Evolutionary conservation across 2,329 filamentous ascomycete genomes (phyloP), one percentile per base, ranked within the genome.

Genomic region (Herpotrichia juniperi): DNA sequence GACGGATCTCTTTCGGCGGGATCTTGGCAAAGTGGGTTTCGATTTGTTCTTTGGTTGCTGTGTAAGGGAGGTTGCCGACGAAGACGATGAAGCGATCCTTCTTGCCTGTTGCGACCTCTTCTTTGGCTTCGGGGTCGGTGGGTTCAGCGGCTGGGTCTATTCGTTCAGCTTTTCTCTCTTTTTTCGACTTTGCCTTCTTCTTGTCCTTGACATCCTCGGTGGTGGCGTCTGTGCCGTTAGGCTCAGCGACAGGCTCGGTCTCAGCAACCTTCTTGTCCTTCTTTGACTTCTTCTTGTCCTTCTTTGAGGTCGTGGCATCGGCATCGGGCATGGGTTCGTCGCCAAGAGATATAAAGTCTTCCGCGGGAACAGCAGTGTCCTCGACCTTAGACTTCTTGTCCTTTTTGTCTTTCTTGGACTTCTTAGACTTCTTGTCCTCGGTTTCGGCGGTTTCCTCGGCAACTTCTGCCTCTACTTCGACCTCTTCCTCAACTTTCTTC

Each of bases 31-130:
- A 97, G 79, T 97, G 93, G 51, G 83, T 79, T 51, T 78, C 77
- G 56, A 97, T 83, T 35, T 85, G 81, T 44, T 83, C 83, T 46
- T 82, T 81, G 3, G 88, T 96, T 34, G 91, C 90, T 55, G 82
- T 87, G 83, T 86, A 97, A 44, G 93, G 93, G 5, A 97, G 87
- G 77, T 97, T 97, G 72, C 93, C 88, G 58, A 93, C 86, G 75
- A 94, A 94, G 64, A 88, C 84, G 54, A 92, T 91, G 78, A 91
- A 91, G 54, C 88, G 83, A 14, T 79, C 72, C 52, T 80, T 80
- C 56, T 79, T 79, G 51, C 51, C 62, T 26, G 54, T 52, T 24
- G 56, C 56, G 5, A 48, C 60, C 21, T 57, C 61, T 22, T 62
- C 47, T 39, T 61, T 46, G n/a, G 57, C 59, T 22, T 61, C 56